Percentiles rank a stretch among this genome's conserved stretches.
These are phyloP conservation scores for Ophiostoma tasmaniense DNA, from an alignment of 2,329 filamentous ascomycete species.

Conservation along the genomic window DNA sequence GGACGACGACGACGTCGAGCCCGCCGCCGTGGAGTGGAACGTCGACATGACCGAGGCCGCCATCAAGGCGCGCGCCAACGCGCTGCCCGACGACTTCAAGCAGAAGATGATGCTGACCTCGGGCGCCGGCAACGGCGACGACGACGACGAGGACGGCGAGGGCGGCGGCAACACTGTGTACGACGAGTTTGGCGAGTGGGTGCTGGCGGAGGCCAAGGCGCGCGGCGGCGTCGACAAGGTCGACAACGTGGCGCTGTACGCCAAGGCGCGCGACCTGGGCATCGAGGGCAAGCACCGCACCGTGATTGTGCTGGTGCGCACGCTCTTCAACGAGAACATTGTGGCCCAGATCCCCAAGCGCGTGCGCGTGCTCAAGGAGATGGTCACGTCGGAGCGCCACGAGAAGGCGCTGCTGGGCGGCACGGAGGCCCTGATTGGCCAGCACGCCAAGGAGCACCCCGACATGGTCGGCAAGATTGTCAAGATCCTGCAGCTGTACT, in stretches of 20 bases:
- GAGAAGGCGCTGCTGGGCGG: constrained; percentile 93
- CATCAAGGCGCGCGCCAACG: constrained; percentile 85
- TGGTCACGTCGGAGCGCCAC: constrained; percentile 84
- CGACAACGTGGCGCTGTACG: constrained; percentile 82
- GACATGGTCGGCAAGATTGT: constrained; percentile 68
- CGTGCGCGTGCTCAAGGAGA: constrained; percentile 81
- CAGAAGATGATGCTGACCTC: constrained; percentile 72
- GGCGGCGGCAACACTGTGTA: constrained; percentile 68
- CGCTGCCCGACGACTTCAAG: constrained; percentile 91
- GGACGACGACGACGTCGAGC: constrained; percentile 39
- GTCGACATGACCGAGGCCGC: constrained; percentile 95
- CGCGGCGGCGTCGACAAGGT: constrained; percentile 70
- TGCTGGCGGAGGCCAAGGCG: constrained; percentile 62
- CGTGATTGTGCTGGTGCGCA: constrained; percentile 82
- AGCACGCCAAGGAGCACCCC: constrained; percentile 64
- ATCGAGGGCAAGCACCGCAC: constrained; percentile 94
- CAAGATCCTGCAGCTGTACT: constrained; percentile 81
- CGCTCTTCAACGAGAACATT: constrained; percentile 86
- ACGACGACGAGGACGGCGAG: constrained; percentile 75
- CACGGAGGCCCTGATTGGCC: constrained; percentile 79
- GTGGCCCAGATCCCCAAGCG: constrained; percentile 78
- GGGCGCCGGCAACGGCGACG: constrained; percentile 48
- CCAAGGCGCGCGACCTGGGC: constrained; percentile 93
- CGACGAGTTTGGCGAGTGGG: constrained; percentile 89
- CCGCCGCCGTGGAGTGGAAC: constrained; percentile 86